Conservation (phyloP, 2,329 filamentous ascomycete species). For the Talaromyces sp. region DNA sequence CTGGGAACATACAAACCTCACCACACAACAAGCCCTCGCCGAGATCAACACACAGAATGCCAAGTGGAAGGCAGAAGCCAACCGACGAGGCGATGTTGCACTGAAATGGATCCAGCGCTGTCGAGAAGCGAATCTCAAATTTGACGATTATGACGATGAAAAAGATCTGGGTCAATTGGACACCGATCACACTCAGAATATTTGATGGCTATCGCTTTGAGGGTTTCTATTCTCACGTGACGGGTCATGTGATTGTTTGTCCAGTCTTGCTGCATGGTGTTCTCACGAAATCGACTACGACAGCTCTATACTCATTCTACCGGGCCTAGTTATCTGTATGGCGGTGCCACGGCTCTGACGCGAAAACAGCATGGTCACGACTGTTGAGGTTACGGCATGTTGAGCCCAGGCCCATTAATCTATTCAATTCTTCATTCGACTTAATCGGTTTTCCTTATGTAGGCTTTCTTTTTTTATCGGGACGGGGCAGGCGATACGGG, state of each 20-base stretch:
- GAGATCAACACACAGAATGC: slow-evolving; percentile 93
- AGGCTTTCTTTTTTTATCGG: slow-evolving; percentile 4
- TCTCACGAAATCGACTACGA: neutral
- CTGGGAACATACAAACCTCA: slow-evolving; percentile 44
- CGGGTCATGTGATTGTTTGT: neutral
- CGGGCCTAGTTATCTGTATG: neutral
- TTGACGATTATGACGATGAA: slow-evolving; percentile 47
- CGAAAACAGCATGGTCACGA: neutral
- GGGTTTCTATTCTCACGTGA: slow-evolving; percentile 4
- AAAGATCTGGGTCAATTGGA: slow-evolving; percentile 40
- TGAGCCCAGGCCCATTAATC: neutral
- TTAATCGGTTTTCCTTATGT: neutral
- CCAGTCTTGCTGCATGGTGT: neutral
- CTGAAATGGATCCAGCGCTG: slow-evolving; percentile 47
- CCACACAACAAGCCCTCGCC: slow-evolving; percentile 54
- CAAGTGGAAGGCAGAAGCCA: slow-evolving; percentile 90
- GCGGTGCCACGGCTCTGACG: neutral
- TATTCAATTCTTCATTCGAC: neutral
- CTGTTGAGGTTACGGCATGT: neutral
- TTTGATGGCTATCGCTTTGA: neutral
- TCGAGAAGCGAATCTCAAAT: slow-evolving; percentile 47
- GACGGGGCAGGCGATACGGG: slow-evolving; percentile 15
- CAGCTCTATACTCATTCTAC: neutral
- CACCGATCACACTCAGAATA: slow-evolving; percentile 29
- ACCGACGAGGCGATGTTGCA: slow-evolving; percentile 71